Conservation (phyloP, 2,329 filamentous ascomycete species). For the Colletotrichum melonis region DNA sequence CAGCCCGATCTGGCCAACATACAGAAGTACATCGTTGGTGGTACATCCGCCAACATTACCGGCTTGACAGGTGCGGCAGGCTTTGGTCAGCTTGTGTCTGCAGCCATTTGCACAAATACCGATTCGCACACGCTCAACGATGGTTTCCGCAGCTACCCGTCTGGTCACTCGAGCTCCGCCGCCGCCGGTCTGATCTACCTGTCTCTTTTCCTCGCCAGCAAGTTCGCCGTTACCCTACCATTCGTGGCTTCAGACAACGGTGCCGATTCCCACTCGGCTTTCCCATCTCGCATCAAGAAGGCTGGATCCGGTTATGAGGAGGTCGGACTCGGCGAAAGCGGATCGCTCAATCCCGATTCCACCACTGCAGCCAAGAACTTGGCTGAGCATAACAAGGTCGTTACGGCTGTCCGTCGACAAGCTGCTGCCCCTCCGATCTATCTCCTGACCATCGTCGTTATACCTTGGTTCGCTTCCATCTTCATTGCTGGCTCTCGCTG, state of each 20-base stretch:
- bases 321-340: slow-evolving; percentile 25
- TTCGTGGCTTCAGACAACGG: slow-evolving; percentile 68
- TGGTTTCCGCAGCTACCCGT: slow-evolving; percentile 83
- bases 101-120: slow-evolving; percentile 77
- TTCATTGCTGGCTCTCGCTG: slow-evolving; percentile 89
- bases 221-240: slow-evolving; percentile 80
- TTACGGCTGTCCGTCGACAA: slow-evolving; percentile 71
- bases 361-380: slow-evolving; percentile 43
- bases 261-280: slow-evolving; percentile 69
- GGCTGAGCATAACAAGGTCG: slow-evolving; percentile 49
- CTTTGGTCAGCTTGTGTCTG: slow-evolving; percentile 72
- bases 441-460: slow-evolving; percentile 75
- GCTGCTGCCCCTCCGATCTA: slow-evolving; percentile 87
- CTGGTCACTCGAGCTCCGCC: slow-evolving; percentile 70
- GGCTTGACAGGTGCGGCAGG: slow-evolving; percentile 57
- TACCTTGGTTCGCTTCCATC: slow-evolving; percentile 79
- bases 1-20: slow-evolving; percentile 76
- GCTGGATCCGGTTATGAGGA: slow-evolving; percentile 51
- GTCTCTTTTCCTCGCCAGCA: slow-evolving; percentile 86
- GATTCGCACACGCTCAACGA: slow-evolving; percentile 74
- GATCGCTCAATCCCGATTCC: slow-evolving; percentile 26
- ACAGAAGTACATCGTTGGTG: slow-evolving; percentile 71
- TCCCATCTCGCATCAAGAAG: slow-evolving; percentile 76
- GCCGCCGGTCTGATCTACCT: slow-evolving; percentile 88
- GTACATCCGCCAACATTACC: slow-evolving; percentile 42